Base-by-base conservation (phyloP, 1,139 yeast species). In the Yamadazyma songkhlaensis region DNA sequence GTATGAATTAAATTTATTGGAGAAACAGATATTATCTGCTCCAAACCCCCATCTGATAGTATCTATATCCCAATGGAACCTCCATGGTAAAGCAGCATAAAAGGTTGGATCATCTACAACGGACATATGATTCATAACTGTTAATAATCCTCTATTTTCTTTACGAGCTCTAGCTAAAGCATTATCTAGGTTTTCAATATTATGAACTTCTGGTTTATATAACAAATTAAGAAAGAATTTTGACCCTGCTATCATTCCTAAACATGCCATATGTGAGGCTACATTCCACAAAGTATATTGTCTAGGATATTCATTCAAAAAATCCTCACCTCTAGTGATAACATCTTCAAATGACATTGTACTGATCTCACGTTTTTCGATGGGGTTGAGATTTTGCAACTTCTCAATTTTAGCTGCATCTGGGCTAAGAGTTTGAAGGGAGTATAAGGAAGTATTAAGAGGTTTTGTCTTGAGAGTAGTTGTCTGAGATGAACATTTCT, bases 111-210 rank as follows among this genome's bases (percentile, higher is more conserved):
- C 98, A 55, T 92, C 98, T 20, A 89, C 84, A 39, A 86, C 88
- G 2, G 96, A 85, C 84, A 89, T 86, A 54, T 92, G 98, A 57
- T 92, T 92, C 95, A 90, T 88, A n/a, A 90, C 78, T 0, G 97
- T 88, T 41, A 90, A 51, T 4, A 90, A 58, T 0, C 94, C 83
- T 34, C 97, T 64, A 44, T 84, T 78, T 52, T 88, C 94, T 1
- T 53, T 48, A 38, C 83, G 63, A 2, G 94, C 82, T 44, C 72
- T 73, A 15, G 68, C 67, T 35, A 84, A 57, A 0, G 94, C 95
- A 21, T 55, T 62, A 43, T 81, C 85, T 15, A 89, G 62, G 45
- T 74, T 76, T 13, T 84, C 85, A 14, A 82, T 59, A 40, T 84
- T 76, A 45, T 74, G 72, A 11, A 87, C 64, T 36, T 71, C 60